Evolutionary conservation across 2,329 filamentous ascomycete species (phyloP), one percentile per base, ranked within the genome.

Genomic region (Colletotrichum tropicale): DNA sequence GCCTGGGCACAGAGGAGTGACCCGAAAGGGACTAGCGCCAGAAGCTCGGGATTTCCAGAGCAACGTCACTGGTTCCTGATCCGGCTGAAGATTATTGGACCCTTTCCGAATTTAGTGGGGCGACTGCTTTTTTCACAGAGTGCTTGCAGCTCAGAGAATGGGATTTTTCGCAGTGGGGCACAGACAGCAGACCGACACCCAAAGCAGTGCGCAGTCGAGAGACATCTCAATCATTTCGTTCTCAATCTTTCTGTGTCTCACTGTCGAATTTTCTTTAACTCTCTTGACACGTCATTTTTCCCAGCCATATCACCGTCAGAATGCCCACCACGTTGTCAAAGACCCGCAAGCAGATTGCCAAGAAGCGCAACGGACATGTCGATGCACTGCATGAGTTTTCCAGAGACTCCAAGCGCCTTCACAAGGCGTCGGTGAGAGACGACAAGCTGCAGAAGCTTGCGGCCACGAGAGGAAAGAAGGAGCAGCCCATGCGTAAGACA

Each of bases 381-480:
- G 93, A 93, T 34, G 90, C 93, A 15, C 89, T 98, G 26, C 96
- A 98, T 82, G 94, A 96, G 84, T 95, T 95, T 83, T 98, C 96
- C 76, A 91, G 97, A 79, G 95, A 98, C 87, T 94, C 96, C 5
- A 91, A 94, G 81, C 91, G 95, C 67, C 88, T 98, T 77, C 94
- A 95, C 83, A 91, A 93, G 80, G 97, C 97, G 24, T 91, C 92
- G 77, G 90, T 93, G 78, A 91, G 97, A 84, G 96, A 98, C 81
- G 93, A 97, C 80, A 95, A 95, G 82, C 89, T 99, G 43, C 92
- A 92, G 79, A 94, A 93, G 83, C 87, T 96, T 71, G 90, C 92
- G 26, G 86, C 91, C n/a, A 88, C 92, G 48, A 91, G 94, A 80
- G 90, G 90, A 80, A 97, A 94, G 84, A 91, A 91, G 77, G 95